These are phyloP conservation scores for Aspergillus sp. DNA, from an alignment of 2,329 filamentous ascomycete species.

Conservation along the genomic window DNA sequence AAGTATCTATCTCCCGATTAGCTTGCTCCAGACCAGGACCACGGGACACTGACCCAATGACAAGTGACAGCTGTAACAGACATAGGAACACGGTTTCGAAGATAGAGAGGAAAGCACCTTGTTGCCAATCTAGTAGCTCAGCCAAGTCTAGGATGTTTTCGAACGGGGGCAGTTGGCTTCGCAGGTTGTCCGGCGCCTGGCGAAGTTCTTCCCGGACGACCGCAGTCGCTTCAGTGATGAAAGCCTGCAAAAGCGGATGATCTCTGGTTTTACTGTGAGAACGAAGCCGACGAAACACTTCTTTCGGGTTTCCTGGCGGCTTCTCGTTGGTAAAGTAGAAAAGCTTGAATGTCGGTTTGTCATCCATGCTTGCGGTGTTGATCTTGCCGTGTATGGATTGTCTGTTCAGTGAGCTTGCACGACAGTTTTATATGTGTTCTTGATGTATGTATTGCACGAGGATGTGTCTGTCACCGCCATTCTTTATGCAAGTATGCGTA, in stretches of 20 bases:
- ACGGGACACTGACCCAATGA: constrained; percentile 42
- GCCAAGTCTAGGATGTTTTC: constrained; percentile 16
- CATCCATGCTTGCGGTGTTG: background rate
- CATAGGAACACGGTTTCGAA: constrained; percentile 47
- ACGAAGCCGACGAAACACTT: constrained; percentile 40
- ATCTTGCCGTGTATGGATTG: too few relatives aligned
- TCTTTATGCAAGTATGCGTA: too few relatives aligned
- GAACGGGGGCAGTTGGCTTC: constrained; percentile 21
- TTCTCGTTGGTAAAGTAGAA: constrained; percentile 52
- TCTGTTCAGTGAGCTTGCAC: too few relatives aligned
- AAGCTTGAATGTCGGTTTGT: constrained; percentile 23
- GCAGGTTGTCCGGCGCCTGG: constrained; percentile 12
- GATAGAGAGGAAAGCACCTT: constrained; percentile 42
- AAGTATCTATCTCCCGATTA: constrained; percentile 5
- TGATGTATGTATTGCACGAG: too few relatives aligned
- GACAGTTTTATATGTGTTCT: too few relatives aligned
- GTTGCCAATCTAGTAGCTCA: constrained; percentile 29
- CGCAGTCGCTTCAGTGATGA: constrained; percentile 42
- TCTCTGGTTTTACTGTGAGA: constrained; percentile 39
- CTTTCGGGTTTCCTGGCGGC: constrained; percentile 42
- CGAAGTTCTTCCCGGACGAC: constrained; percentile 42
- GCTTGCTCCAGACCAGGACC: background rate
- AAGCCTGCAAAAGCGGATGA: constrained; percentile 37
- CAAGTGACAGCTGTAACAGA: constrained; percentile 39
- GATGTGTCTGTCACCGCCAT: too few relatives aligned